Percentiles rank a stretch among this genome's conserved stretches.
These are phyloP conservation scores for Haplographium delicatum DNA, from an alignment of 495 filamentous ascomycete species.

Conservation along the genomic window DNA sequence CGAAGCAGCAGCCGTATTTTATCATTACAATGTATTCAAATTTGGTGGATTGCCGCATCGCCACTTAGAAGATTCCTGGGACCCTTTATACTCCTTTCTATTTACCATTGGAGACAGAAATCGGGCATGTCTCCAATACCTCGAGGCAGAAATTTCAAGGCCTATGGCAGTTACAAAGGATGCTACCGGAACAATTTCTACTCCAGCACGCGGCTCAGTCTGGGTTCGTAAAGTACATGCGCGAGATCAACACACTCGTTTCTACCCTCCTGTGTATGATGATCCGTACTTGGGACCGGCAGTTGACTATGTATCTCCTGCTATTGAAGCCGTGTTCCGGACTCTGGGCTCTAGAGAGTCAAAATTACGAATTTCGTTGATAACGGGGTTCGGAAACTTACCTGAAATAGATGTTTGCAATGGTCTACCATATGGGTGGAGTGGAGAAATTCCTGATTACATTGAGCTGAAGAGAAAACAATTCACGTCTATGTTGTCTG, in stretches of 20 bases:
- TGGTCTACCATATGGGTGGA: not conserved
- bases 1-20: conserved; percentile 6
- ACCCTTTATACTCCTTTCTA: conserved; percentile 7
- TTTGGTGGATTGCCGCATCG: too few relatives aligned
- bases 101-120: conserved; percentile 1
- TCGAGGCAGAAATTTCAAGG: not conserved
- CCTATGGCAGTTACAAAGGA: not conserved
- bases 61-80: not conserved
- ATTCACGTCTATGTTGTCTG: not conserved
- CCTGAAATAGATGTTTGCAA: not conserved
- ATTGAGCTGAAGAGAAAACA: not conserved
- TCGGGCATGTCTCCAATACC: not conserved
- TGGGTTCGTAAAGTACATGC: not conserved
- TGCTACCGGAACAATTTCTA: not conserved
- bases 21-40: not conserved
- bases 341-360: not conserved
- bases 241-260: not conserved
- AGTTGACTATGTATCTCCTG: conserved; percentile 2
- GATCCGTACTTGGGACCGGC: not conserved
- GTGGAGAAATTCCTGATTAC: not conserved
- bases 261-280: not conserved
- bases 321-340: conserved; percentile 8
- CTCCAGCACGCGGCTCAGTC: not conserved
- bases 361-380: not conserved
- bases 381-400: not conserved